phyloP scores from a whole-genome alignment of 208 protist genomes.

The Trypanosoma congolense region DNA sequence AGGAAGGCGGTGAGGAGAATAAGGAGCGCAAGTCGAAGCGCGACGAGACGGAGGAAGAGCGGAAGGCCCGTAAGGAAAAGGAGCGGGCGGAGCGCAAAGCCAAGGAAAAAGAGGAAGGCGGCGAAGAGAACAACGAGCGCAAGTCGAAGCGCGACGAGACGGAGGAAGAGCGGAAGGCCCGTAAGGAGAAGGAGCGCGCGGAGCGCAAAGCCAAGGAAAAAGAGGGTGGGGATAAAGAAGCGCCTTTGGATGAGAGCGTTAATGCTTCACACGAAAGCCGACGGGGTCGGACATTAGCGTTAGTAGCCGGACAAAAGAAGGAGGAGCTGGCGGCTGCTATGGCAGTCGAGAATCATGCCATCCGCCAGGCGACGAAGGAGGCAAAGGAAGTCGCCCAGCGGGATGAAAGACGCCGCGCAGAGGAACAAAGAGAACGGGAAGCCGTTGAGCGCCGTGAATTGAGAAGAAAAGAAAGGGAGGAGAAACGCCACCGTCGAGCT shows the following conservation, averaged over 20 bases:
- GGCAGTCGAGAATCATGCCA: conserved; percentile 40
- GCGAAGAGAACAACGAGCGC: not conserved
- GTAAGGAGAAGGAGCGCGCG: not conserved
- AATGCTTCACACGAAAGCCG: not conserved
- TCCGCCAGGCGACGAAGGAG: conserved; percentile 11
- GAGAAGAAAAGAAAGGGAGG: conserved; percentile 39
- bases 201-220: conserved; percentile 6
- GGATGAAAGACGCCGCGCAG: conserved; percentile 16
- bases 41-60: conserved; percentile 73
- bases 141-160: not conserved
- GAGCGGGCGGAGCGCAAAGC: conserved; percentile 28
- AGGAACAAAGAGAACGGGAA: conserved; percentile 24
- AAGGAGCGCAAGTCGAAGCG: conserved; percentile 18
- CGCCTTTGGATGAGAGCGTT: not conserved
- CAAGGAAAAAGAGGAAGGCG: conserved; percentile 10
- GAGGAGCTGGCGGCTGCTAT: conserved; percentile 35
- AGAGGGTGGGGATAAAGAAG: not conserved
- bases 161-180: conserved; percentile 3
- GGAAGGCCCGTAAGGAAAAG: conserved; percentile 54
- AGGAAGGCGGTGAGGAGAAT: conserved; percentile 3
- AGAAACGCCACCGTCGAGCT: conserved; percentile 24
- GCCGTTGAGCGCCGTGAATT: conserved; percentile 28
- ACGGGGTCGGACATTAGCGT: not conserved
- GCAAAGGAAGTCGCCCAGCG: conserved; percentile 12
- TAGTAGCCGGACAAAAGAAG: conserved; percentile 7